Evolutionary conservation across 1,284 basidiomycete species (phyloP), one percentile per base, ranked within the genome.

Genomic region (Trichosporon sp.): DNA sequence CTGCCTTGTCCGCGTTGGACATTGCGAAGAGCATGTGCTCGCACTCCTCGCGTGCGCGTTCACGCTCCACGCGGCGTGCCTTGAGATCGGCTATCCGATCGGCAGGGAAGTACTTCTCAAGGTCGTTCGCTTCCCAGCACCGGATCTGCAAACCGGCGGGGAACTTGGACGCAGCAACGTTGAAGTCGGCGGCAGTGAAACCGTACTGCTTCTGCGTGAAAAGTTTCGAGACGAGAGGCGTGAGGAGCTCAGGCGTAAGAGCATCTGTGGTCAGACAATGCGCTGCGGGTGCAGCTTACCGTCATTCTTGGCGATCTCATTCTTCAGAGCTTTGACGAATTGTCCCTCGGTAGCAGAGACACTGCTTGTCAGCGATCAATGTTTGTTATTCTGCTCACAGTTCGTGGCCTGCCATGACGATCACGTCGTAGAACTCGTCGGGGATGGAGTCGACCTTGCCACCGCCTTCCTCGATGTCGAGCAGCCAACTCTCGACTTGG

Each of bases 341-440:
- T 73, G 31, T 0, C 70, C 68, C 16, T 80, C 79, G 2, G 71
- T 77, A 14, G 66, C 68, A 5, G 78, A 74, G 2, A 77, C 67
- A 8, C 78, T 81, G 69, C 14, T 1, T 26, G 51, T 68, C 54
- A 66, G 56, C 38, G 26, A 31, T 37, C 7, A 1, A 8, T 4
- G 12, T 2, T 1, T 21, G 19, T 16, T 56, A 12, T 56, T n/a
- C 12, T 56, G 70, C 78, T 70, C 38, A 80, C 80, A 76, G 71
- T 68, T 82, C 81, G 51, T 81, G 78, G n/a, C 81, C 80, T 32
- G 77, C 77, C 75, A 78, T 73, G 1, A 76, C 79, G 21, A 81
- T 71, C 26, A 81, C 66, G 19, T 71, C 74, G 71, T 73, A 76
- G 64, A 75, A 74, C 56, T 81, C 76, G 48, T 78, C 77, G 3